These are phyloP conservation scores for Beauveria bassiana DNA, from an alignment of 2,329 filamentous ascomycete species.

Conservation along the genomic window DNA sequence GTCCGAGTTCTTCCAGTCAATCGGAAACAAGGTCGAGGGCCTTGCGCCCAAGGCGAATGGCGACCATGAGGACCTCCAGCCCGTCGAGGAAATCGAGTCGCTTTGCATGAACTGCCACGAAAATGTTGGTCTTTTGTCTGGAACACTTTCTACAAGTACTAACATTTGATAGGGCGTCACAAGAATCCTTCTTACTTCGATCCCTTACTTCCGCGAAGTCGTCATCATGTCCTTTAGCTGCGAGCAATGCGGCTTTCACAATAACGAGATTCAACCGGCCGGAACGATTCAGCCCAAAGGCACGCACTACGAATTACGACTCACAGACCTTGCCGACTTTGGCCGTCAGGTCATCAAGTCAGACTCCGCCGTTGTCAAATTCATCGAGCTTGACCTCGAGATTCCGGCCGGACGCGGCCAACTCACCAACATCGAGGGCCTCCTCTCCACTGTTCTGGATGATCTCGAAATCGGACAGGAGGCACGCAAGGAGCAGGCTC, in stretches of 20 bases:
- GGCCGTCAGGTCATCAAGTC: constrained; percentile 86
- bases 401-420: constrained; percentile 86
- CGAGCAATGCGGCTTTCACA: constrained; percentile 79
- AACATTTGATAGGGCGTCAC: constrained; percentile 60
- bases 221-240: constrained; percentile 96
- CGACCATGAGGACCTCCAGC: constrained; percentile 39
- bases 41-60: constrained; percentile 34
- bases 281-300: constrained; percentile 88
- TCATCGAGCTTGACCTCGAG: constrained; percentile 89
- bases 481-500: constrained; percentile 67
- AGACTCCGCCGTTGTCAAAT: constrained; percentile 75
- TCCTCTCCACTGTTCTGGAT: constrained; percentile 68
- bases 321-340: constrained; percentile 67
- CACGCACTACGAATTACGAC: constrained; percentile 70
- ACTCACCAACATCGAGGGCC: constrained; percentile 87
- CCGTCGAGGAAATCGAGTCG: constrained; percentile 65
- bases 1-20: constrained; percentile 52
- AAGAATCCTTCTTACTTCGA: constrained; percentile 77
- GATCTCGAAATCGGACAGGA: constrained; percentile 78
- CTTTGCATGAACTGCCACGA: constrained; percentile 82
- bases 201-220: constrained; percentile 95
- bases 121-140: constrained; percentile 47
- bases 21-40: constrained; percentile 53
- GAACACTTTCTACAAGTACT: constrained; percentile 1
- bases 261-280: constrained; percentile 90